Evolutionary conservation across 2,329 filamentous ascomycete genomes (phyloP).

Genomic region (Mycocentrospora acerina): DNA sequence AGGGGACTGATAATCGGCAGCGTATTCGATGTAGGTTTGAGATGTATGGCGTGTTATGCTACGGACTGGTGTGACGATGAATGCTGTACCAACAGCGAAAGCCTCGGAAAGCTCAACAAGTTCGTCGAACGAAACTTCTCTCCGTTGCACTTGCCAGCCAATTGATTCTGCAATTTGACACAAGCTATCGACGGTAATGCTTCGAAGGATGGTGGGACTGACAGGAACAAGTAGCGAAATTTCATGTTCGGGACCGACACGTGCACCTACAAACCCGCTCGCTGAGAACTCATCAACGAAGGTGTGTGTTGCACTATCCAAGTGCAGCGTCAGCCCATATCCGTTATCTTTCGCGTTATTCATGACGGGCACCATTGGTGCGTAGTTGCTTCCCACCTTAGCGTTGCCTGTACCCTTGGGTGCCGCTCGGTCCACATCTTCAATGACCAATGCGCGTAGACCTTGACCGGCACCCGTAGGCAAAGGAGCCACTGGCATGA

Average conservation of each 20-base stretch:
- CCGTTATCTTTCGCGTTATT: slow-evolving; percentile 33
- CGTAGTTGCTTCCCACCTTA: slow-evolving; percentile 44
- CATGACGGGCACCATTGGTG: slow-evolving; percentile 35
- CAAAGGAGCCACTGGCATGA: slow-evolving; percentile 29
- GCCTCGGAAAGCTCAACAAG: slow-evolving; percentile 20
- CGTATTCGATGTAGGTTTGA: too few species aligned
- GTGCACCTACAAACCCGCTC: slow-evolving; percentile 38
- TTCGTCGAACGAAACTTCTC: slow-evolving; percentile 20
- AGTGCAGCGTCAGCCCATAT: slow-evolving; percentile 36
- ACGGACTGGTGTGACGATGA: too few species aligned
- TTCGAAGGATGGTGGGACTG: slow-evolving; percentile 29
- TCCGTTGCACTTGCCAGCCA: slow-evolving; percentile 37
- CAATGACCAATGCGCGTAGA: slow-evolving; percentile 35
- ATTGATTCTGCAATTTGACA: slow-evolving; percentile 26
- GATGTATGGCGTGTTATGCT: too few species aligned
- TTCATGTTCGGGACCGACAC: slow-evolving; percentile 6
- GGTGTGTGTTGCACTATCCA: slow-evolving; percentile 33
- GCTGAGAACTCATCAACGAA: slow-evolving; percentile 42
- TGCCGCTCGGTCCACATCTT: slow-evolving; percentile 40
- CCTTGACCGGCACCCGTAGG: slow-evolving; percentile 21
- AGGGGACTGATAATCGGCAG: too few species aligned
- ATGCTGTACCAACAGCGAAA: slow-evolving; percentile 26
- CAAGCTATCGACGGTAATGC: slow-evolving; percentile 31
- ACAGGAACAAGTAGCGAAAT: slow-evolving; percentile 33
- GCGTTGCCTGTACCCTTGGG: slow-evolving; percentile 35